Base-by-base conservation (phyloP, 2,329 filamentous ascomycete species). In the Leptographium radiaticola region DNA sequence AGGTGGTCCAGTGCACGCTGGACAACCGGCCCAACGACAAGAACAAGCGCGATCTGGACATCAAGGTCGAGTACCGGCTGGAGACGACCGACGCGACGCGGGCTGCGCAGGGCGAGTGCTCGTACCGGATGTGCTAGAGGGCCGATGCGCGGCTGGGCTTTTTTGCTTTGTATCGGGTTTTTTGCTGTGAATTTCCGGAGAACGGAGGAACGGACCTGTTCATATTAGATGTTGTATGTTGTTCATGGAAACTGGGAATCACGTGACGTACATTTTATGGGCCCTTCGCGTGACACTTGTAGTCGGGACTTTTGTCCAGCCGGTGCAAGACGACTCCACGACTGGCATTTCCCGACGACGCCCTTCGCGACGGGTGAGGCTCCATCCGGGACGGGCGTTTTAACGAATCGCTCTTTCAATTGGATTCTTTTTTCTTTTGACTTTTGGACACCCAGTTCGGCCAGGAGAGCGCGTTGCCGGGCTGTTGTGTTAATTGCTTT, bases 31-130 rank as follows among this genome's bases (percentile, higher is more conserved):
- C 93, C 52, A 98, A 95, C 68, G 78, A 86, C 59, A 90, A 93
- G 80, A 97, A 98, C 76, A 84, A 86, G 68, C 85, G 93, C 60
- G 93, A 98, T 68, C 77, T 98, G 53, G 93, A 98, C 70, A 95
- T 98, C 66, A 82, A 79, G 64, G 80, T 98, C 65, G 75, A 82
- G 47, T 97, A 97, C 73, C 77, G 81, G 64, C 79, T 96, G 52
- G 79, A 88, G 64, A 87, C 89, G 4, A 71, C 81, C 31, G 90
- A 97, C 66, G 69, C 72, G 36, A 85, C 77, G 58, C 81, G 93
- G 61, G 71, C 75, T 56, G 80, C 82, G 6, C 70, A 82, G 64
- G 91, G 89, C 54, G 67, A 72, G 58, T 87, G 85, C 69, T 76
- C 82, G 62, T 98, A 96, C 77, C 91, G 85, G 71, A 84, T 84